Evolutionary conservation across 2,329 filamentous ascomycete species (phyloP).

Genomic region (Fusarium falciforme): DNA sequence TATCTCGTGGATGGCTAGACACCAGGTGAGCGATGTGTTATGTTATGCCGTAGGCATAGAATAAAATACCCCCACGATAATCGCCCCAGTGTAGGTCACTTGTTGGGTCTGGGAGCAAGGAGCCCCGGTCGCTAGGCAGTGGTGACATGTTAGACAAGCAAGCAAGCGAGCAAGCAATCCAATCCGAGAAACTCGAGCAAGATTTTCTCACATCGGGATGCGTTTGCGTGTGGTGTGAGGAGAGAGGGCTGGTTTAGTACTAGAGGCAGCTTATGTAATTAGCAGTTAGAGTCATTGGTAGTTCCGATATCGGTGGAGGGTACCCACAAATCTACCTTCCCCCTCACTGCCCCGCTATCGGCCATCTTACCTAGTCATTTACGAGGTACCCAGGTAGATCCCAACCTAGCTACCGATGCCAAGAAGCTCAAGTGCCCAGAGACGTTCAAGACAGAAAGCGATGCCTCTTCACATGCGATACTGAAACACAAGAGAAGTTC

Average conservation of each 20-base stretch:
- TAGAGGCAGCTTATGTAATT: not conserved
- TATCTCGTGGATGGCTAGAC: not conserved
- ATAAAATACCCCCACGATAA: not conserved
- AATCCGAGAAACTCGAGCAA: not conserved
- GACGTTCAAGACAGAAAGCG: no score
- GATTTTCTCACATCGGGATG: constrained; percentile 1
- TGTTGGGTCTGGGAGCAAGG: constrained; percentile 1
- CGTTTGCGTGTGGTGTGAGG: not conserved
- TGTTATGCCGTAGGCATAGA: not conserved
- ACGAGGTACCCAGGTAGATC: no score
- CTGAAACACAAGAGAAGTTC: no score
- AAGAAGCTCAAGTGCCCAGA: no score
- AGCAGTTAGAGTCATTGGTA: not conserved
- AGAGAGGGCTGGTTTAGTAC: not conserved
- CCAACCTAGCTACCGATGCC: no score
- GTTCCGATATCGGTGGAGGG: not conserved
- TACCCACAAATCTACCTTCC: not conserved
- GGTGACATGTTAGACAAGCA: not conserved
- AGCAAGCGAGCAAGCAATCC: not conserved
- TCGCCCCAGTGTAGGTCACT: constrained; percentile 2
- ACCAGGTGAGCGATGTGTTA: not conserved
- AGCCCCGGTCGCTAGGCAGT: not conserved
- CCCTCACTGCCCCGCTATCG: not conserved
- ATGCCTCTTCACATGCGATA: no score
- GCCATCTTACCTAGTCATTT: not conserved